Evolutionary conservation across 2,329 filamentous ascomycete species (phyloP).

Genomic region (Aspergillus calidoustus): DNA sequence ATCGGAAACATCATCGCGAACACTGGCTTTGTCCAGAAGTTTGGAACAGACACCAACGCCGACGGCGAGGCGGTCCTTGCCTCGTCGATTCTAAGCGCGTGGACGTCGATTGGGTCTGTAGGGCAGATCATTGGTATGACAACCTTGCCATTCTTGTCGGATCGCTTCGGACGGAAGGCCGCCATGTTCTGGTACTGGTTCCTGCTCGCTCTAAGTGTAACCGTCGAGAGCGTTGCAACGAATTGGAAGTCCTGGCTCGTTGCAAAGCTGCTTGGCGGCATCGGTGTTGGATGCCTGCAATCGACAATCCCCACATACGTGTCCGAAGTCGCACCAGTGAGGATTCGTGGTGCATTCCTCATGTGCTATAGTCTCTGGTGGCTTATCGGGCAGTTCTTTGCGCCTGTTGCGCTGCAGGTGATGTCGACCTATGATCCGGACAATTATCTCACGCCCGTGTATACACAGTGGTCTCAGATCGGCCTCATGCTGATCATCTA

Average conservation of each 20-base stretch:
- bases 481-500: slow-evolving; percentile 18
- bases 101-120: not conserved
- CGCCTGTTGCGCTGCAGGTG: slow-evolving; percentile 15
- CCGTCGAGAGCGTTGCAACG: not conserved
- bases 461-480: slow-evolving; percentile 15
- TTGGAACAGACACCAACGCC: not conserved
- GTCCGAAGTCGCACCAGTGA: slow-evolving; percentile 10
- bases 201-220: not conserved
- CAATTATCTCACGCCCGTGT: slow-evolving; percentile 5
- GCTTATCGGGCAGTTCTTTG: slow-evolving; percentile 16
- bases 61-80: not conserved
- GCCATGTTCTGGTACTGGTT: not conserved
- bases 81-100: not conserved
- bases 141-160: not conserved
- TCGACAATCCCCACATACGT: slow-evolving; percentile 14
- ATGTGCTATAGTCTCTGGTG: slow-evolving; percentile 21
- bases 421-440: slow-evolving; percentile 9
- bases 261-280: slow-evolving; percentile 13
- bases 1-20: slow-evolving; percentile 20
- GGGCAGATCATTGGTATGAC: not conserved
- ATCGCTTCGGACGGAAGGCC: not conserved
- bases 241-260: not conserved
- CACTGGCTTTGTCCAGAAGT: slow-evolving; percentile 13
- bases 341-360: slow-evolving; percentile 17
- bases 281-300: slow-evolving; percentile 14